Conservation (phyloP, 129 eudicot species). For the Rutidosis leptorrhynchoides region DNA sequence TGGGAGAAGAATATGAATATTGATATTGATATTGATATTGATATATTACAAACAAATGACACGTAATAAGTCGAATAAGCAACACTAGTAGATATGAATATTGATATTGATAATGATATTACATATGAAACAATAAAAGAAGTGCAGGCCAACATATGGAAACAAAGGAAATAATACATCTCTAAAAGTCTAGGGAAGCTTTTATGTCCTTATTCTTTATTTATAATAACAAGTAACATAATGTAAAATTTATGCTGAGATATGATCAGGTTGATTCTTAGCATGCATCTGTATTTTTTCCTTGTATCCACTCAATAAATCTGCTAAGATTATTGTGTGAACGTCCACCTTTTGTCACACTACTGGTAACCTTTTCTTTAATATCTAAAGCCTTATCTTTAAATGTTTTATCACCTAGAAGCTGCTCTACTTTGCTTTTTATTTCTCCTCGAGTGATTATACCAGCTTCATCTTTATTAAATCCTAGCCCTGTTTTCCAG, state of each 20-base stretch:
- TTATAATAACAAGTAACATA: too few relatives aligned
- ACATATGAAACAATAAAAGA: neutral
- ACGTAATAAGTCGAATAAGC: neutral
- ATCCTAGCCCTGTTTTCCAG: slow-evolving; percentile 57
- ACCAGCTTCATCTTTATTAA: slow-evolving; percentile 44
- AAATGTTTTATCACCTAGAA: slow-evolving; percentile 29
- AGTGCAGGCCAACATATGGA: neutral
- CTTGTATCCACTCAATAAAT: slow-evolving; percentile 44
- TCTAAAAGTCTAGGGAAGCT: neutral
- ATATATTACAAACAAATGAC: too few relatives aligned
- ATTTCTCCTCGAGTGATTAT: slow-evolving; percentile 43
- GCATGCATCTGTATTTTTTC: neutral
- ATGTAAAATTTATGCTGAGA: too few relatives aligned
- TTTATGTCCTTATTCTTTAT: neutral
- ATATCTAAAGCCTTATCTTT: slow-evolving; percentile 40
- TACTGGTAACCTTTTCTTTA: slow-evolving; percentile 13
- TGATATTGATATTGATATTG: too few relatives aligned
- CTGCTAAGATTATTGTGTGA: slow-evolving; percentile 41
- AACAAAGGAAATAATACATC: neutral
- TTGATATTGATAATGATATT: too few relatives aligned
- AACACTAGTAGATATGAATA: too few relatives aligned
- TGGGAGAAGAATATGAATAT: too few relatives aligned
- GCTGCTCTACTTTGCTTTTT: slow-evolving; percentile 35
- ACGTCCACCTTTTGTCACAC: slow-evolving; percentile 32
- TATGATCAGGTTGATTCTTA: slow-evolving; percentile 7